Percentiles rank a stretch among this genome's conserved stretches.
Evolutionary conservation across 2,329 filamentous ascomycete species (phyloP).

Genomic region (Balansia obtecta): DNA sequence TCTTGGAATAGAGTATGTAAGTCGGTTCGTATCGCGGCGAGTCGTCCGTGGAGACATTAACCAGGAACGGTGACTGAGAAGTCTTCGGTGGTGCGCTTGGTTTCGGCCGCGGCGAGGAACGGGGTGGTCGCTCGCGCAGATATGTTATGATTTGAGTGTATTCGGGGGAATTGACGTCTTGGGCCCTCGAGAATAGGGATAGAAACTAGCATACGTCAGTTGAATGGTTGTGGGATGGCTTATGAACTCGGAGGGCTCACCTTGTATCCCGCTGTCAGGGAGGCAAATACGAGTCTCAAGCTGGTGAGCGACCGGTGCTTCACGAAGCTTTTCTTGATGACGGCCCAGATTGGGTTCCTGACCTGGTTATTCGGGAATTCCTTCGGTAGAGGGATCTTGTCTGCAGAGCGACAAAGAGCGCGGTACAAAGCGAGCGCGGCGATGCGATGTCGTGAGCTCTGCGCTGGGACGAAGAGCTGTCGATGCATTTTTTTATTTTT

Average conservation of each 20-base stretch:
- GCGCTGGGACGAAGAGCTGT: slow-evolving; percentile 31
- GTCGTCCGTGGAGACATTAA: slow-evolving; percentile 21
- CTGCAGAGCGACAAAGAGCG: slow-evolving; percentile 49
- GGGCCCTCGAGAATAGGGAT: slow-evolving; percentile 25
- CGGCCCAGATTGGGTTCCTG: slow-evolving; percentile 22
- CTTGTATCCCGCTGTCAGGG: slow-evolving; percentile 57
- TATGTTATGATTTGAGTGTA: slow-evolving; percentile 28
- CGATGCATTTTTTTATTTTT: slow-evolving; percentile 21
- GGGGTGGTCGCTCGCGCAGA: slow-evolving; percentile 20
- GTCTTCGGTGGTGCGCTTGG: slow-evolving; percentile 8
- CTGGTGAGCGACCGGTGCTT: slow-evolving; percentile 47
- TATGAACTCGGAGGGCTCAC: slow-evolving; percentile 18
- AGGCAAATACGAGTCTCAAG: slow-evolving; percentile 44
- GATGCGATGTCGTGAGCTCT: slow-evolving; percentile 38
- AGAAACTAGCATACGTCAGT: slow-evolving; percentile 21
- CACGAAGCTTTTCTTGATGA: slow-evolving; percentile 50
- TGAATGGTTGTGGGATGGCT: not conserved
- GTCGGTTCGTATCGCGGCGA: slow-evolving; percentile 35
- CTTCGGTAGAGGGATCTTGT: slow-evolving; percentile 38
- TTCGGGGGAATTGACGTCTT: slow-evolving; percentile 24
- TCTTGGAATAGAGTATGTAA: slow-evolving; percentile 24
- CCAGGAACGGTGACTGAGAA: slow-evolving; percentile 18
- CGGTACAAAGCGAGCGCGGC: slow-evolving; percentile 60
- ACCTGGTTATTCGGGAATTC: slow-evolving; percentile 16
- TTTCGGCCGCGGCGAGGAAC: slow-evolving; percentile 8